phyloP scores from a whole-genome alignment of 768 basidiomycete species.

The Pulveroboletus sp. region DNA sequence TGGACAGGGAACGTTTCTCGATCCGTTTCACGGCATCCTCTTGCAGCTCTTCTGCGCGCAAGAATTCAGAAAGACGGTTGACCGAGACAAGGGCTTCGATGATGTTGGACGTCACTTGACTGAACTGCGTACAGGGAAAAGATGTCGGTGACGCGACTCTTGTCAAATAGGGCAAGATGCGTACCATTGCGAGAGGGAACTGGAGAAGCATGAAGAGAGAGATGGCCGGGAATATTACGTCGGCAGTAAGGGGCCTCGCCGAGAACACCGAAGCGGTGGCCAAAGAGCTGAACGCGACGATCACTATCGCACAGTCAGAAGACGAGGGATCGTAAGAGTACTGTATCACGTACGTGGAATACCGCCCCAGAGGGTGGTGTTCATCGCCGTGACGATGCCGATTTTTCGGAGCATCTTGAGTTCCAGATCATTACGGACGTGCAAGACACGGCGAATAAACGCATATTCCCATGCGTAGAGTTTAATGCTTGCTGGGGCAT shows the following conservation, averaged over 20 bases:
- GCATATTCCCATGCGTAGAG: conserved; percentile 94
- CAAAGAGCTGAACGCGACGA: conserved; percentile 82
- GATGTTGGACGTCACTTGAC: conserved; percentile 70
- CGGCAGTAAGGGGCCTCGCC: conserved; percentile 71
- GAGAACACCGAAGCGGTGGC: conserved; percentile 63
- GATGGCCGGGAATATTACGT: conserved; percentile 95
- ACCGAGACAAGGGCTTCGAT: conserved; percentile 86
- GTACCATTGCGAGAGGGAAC: conserved; percentile 81
- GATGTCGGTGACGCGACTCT: neutral
- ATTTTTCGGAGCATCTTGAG: conserved; percentile 79
- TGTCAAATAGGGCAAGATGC: conserved; percentile 4
- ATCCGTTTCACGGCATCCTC: conserved; percentile 62
- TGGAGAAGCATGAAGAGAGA: conserved; percentile 83
- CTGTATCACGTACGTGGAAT: conserved; percentile 44
- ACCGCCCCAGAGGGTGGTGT: conserved; percentile 59
- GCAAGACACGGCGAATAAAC: conserved; percentile 74
- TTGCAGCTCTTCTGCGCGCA: conserved; percentile 78
- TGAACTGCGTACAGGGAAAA: conserved; percentile 41
- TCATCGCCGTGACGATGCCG: conserved; percentile 66
- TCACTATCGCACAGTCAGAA: conserved; percentile 32
- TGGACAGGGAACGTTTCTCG: conserved; percentile 35
- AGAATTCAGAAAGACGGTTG: conserved; percentile 69
- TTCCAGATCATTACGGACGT: conserved; percentile 79
- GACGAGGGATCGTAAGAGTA: neutral
- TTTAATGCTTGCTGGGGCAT: conserved; percentile 61